Conservation (phyloP, 768 basidiomycete genomes). For the Agrocybe pediades region DNA sequence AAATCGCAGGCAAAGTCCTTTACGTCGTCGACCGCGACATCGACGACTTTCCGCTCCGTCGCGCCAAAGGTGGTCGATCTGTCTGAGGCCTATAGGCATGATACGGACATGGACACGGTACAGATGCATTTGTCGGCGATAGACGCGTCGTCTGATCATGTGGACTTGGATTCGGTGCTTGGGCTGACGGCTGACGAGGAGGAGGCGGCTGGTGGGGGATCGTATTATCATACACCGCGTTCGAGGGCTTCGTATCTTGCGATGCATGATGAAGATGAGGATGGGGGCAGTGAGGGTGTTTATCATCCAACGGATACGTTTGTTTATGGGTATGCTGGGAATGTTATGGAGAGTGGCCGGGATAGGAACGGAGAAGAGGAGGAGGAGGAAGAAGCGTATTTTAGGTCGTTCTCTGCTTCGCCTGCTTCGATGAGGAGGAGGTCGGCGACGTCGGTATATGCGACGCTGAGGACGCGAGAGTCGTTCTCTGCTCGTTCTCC, state of each 20-base stretch:
- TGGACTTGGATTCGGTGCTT: background rate
- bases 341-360: background rate
- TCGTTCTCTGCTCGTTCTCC: background rate
- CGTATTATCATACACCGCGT: background rate
- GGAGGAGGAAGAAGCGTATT: background rate
- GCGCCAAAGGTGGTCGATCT: background rate
- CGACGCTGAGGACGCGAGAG: background rate
- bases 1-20: background rate
- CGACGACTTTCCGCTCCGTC: background rate
- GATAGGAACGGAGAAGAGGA: background rate
- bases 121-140: background rate
- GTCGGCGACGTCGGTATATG: background rate
- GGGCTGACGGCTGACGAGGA: background rate
- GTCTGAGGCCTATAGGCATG: background rate
- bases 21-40: background rate
- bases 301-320: background rate
- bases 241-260: background rate
- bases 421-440: background rate
- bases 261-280: background rate
- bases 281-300: too few species aligned
- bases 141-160: background rate
- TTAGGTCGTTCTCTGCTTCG: background rate
- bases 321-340: background rate
- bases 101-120: background rate
- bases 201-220: background rate